Percentiles rank a stretch among this genome's conserved stretches.
phyloP scores from a whole-genome alignment of 2,329 filamentous ascomycete species.

The Claviceps fusiformis region DNA sequence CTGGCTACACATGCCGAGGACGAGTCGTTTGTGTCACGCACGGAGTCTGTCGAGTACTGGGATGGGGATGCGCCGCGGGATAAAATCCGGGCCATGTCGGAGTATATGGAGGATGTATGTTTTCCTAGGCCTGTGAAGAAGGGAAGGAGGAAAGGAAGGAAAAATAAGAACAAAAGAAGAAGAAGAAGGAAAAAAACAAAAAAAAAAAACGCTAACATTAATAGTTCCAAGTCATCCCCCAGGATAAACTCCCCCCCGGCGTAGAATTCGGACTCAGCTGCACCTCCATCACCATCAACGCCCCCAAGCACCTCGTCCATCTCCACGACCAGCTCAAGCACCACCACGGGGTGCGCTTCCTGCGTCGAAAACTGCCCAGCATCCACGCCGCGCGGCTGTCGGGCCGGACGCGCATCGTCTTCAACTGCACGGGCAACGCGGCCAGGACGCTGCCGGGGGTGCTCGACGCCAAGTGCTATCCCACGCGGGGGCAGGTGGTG shows the following conservation, averaged over 20 bases:
- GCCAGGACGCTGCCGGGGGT: slow-evolving; percentile 22
- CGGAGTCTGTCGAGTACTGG: slow-evolving; percentile 15
- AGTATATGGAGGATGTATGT: slow-evolving; percentile 26
- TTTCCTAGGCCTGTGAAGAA: no score
- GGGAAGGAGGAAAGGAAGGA: no score
- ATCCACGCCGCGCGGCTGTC: slow-evolving; percentile 15
- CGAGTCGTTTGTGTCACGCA: slow-evolving; percentile 22
- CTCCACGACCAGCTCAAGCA: slow-evolving; percentile 13
- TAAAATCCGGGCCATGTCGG: slow-evolving; percentile 26
- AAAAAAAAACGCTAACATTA: no score
- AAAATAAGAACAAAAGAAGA: no score
- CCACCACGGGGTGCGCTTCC: slow-evolving; percentile 19
- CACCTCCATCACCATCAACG: slow-evolving; percentile 24
- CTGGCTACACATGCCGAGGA: slow-evolving; percentile 8
- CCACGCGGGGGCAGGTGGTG: slow-evolving; percentile 26
- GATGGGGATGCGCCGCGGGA: slow-evolving; percentile 23
- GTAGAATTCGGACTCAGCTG: slow-evolving; percentile 20
- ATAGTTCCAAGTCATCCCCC: no score
- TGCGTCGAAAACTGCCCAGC: slow-evolving; percentile 15
- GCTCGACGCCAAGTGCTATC: slow-evolving; percentile 24
- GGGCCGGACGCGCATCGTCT: slow-evolving; percentile 17
- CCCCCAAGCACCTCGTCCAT: slow-evolving; percentile 23
- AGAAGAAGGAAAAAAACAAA: no score
- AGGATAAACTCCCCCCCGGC: no score
- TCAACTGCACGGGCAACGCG: slow-evolving; percentile 23